Evolutionary conservation across 2,329 filamentous ascomycete genomes (phyloP).

Genomic region (Nannizzia gypsea): DNA sequence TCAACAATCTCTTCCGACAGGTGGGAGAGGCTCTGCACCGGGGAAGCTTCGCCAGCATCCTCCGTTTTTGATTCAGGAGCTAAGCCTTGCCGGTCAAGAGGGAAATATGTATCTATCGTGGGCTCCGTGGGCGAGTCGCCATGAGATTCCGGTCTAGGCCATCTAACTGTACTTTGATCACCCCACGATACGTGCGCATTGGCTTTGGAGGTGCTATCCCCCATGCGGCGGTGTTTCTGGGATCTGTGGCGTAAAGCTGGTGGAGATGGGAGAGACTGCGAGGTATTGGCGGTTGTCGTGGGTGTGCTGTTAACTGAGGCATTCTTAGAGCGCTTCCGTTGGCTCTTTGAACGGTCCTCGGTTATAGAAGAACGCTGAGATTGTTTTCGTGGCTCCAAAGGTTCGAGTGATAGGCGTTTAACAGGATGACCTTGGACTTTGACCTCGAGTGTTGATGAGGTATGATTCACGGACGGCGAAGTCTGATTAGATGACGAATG

Average conservation of each 20-base stretch:
- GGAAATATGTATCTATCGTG: not conserved
- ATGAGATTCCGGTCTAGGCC: not conserved
- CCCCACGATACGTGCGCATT: not conserved
- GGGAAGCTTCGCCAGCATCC: not conserved
- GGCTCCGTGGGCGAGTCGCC: not conserved
- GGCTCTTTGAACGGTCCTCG: conserved; percentile 24
- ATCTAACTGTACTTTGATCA: not conserved
- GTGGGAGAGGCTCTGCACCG: conserved; percentile 17
- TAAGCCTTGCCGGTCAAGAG: not conserved
- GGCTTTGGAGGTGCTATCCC: not conserved
- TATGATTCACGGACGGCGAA: conserved; percentile 11
- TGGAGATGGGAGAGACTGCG: conserved; percentile 25
- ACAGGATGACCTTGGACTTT: conserved; percentile 29
- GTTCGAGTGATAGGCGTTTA: conserved; percentile 30
- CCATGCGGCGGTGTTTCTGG: conserved; percentile 23
- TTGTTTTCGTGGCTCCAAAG: conserved; percentile 28
- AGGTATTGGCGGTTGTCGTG: conserved; percentile 14
- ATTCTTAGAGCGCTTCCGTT: conserved; percentile 24
- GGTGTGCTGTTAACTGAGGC: conserved; percentile 23
- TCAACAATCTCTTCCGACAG: conserved; percentile 29
- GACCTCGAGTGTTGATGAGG: conserved; percentile 27
- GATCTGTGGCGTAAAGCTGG: conserved; percentile 30
- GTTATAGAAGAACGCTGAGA: conserved; percentile 20
- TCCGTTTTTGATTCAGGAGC: not conserved
- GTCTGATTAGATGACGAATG: not conserved